phyloP scores from a whole-genome alignment of 2,329 filamentous ascomycete species.

The Trichoderma brevicompactum region DNA sequence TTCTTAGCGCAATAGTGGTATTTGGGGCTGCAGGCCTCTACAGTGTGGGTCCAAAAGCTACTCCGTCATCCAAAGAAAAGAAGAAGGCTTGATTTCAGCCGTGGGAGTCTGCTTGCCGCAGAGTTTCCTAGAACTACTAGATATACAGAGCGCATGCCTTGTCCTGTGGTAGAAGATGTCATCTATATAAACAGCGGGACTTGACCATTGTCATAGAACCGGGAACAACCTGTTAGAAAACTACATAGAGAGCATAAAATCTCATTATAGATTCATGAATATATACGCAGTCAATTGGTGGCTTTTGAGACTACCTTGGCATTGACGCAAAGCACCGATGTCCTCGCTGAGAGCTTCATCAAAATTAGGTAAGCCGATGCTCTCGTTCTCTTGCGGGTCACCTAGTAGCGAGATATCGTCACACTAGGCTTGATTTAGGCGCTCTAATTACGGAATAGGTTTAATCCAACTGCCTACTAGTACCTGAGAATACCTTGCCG shows the following conservation, averaged over 20 bases:
- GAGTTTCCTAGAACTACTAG: not conserved
- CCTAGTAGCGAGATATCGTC: not conserved
- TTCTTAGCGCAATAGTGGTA: constrained; percentile 81
- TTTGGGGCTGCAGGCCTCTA: constrained; percentile 92
- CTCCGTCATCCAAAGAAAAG: constrained; percentile 23
- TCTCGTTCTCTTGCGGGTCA: no score
- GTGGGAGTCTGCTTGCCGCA: not conserved
- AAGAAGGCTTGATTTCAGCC: constrained; percentile 13
- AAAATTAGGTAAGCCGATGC: no score
- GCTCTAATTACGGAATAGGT: not conserved
- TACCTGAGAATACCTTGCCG: not conserved
- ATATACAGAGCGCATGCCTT: not conserved
- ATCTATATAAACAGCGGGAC: not conserved
- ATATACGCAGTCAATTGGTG: not conserved
- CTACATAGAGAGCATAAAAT: not conserved
- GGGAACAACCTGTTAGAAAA: not conserved
- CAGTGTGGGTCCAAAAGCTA: constrained; percentile 66
- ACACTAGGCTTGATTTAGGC: not conserved
- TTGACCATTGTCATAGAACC: not conserved
- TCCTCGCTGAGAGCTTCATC: not conserved
- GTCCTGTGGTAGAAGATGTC: not conserved
- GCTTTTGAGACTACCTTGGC: not conserved
- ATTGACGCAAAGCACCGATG: not conserved
- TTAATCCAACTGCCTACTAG: not conserved
- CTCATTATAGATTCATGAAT: not conserved